Base-by-base conservation (phyloP, 805 yeast species). In the Crinitomyces ghanaensis region DNA sequence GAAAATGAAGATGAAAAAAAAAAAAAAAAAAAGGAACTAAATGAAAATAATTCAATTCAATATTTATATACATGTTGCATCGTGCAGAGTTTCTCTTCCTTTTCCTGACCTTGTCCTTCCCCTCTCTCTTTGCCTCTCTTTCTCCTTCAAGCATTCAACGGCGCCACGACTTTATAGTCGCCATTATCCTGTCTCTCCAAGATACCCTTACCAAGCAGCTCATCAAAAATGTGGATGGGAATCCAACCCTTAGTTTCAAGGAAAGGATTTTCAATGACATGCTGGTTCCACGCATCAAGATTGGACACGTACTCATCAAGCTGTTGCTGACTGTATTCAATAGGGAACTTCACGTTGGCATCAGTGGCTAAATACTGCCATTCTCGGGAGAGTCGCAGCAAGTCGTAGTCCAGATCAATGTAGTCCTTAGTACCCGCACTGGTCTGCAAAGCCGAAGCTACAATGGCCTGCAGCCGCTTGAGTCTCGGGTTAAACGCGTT, bases 231-330 rank as follows among this genome's bases (percentile, higher is more conserved):
- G 51, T 84, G 94, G 52, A 84, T 95, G 12, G 97, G 95, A 37
- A 91, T 70, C 95, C 96, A 88, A 4, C 95, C 95, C 35, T 81
- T 79, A 16, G 95, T 80, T 30, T 88, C 88, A 19, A 82, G 77
- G 57, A 84, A 86, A 26, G 96, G 95, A 32, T 74, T 68, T 4
- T 75, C 64, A 23, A 77, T 68, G 30, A 80, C 58, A 44, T 72
- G 74, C 42, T 70, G 60, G 56, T 83, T 88, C 62, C 82, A 80
- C 19, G 65, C 68, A 38, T 70, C 74, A 45, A 83, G 64, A 17
- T 68, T 70, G 15, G 62, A 49, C 33, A 71, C 72, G 49, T 76
- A 79, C 33, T 62, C 54, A 38, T 73, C 72, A 28, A 80, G 56
- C 42, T 72, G 77, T 28, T 63, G 71, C 26, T 73, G 76, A 24